phyloP scores from a whole-genome alignment of 495 filamentous ascomycete genomes.

The Terfezia claveryi region DNA sequence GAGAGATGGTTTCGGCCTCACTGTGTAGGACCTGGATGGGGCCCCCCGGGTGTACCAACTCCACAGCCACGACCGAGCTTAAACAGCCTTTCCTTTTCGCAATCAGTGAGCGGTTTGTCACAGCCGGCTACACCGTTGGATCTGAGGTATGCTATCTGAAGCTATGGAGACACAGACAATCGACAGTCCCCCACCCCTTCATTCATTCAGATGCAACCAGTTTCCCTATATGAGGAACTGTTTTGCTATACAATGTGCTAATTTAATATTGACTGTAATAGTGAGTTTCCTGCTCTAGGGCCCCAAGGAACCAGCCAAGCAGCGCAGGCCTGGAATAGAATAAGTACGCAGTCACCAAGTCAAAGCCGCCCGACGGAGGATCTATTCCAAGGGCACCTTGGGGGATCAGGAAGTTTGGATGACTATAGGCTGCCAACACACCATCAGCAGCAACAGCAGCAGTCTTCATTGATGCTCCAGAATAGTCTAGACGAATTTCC shows the following conservation, averaged over 20 bases:
- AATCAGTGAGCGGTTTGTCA: conserved; percentile 10
- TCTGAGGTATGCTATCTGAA: conserved; percentile 7
- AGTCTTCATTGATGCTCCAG: conserved; percentile 10
- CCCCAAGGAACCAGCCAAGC: conserved; percentile 14
- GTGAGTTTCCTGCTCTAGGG: conserved; percentile 18
- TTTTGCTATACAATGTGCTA: conserved; percentile 1
- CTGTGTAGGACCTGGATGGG: background rate
- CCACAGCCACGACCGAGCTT: background rate
- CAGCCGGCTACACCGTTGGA: conserved; percentile 17
- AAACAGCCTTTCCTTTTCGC: conserved; percentile 11
- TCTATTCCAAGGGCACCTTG: background rate
- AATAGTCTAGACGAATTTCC: conserved; percentile 16
- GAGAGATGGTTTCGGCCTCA: too few species aligned
- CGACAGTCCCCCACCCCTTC: too few species aligned
- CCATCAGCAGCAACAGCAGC: conserved; percentile 3
- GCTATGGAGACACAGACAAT: too few species aligned
- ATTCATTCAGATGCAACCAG: too few species aligned
- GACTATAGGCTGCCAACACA: conserved; percentile 4
- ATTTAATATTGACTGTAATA: conserved; percentile 1
- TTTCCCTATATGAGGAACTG: too few species aligned
- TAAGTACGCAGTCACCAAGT: conserved; percentile 14
- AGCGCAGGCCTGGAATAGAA: conserved; percentile 17
- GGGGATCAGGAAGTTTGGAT: background rate
- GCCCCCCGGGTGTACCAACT: background rate
- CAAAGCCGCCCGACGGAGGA: background rate